phyloP scores from a whole-genome alignment of 2,329 filamentous ascomycete genomes.

The Blastomyces emzantsi region DNA sequence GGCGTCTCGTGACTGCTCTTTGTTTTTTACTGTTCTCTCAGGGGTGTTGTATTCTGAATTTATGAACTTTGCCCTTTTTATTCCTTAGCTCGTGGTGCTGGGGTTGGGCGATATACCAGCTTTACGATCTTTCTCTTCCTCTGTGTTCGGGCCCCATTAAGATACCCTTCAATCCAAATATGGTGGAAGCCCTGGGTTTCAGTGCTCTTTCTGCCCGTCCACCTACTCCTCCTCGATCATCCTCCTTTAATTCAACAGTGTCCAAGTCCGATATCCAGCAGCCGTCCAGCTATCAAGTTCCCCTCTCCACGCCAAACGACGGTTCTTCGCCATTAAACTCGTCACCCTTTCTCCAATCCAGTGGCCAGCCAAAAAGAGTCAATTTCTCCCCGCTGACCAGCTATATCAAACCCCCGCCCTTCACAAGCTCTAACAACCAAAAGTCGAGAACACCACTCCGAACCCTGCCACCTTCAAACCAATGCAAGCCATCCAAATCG shows the following conservation, averaged over 20 bases:
- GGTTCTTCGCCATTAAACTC: conserved; percentile 35
- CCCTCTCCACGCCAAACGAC: conserved; percentile 12
- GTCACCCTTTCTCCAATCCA: conserved; percentile 27
- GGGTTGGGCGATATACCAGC: conserved; percentile 1
- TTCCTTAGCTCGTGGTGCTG: conserved; percentile 14
- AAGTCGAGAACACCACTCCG: conserved; percentile 38
- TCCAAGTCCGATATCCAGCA: conserved; percentile 13
- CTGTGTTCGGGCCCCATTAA: not conserved
- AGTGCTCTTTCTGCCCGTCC: conserved; percentile 42
- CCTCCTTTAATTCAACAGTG: conserved; percentile 22
- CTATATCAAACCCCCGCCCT: conserved; percentile 42
- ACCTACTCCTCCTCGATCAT: conserved; percentile 46
- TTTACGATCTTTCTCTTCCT: conserved; percentile 3
- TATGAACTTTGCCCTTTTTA: not conserved
- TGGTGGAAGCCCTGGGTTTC: conserved; percentile 37
- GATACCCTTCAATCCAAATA: conserved; percentile 23
- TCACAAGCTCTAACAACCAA: conserved; percentile 22
- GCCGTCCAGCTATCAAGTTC: not conserved
- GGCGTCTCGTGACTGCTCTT: not conserved
- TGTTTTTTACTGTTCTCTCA: conserved; percentile 2
- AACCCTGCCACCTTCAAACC: conserved; percentile 41
- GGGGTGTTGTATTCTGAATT: conserved; percentile 8
- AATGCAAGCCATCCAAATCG: conserved; percentile 53
- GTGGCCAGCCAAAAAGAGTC: conserved; percentile 45
- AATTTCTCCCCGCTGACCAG: conserved; percentile 52